Evolutionary conservation across 345 rosid genomes (phyloP).

Genomic region (Populus ilicifolia): DNA sequence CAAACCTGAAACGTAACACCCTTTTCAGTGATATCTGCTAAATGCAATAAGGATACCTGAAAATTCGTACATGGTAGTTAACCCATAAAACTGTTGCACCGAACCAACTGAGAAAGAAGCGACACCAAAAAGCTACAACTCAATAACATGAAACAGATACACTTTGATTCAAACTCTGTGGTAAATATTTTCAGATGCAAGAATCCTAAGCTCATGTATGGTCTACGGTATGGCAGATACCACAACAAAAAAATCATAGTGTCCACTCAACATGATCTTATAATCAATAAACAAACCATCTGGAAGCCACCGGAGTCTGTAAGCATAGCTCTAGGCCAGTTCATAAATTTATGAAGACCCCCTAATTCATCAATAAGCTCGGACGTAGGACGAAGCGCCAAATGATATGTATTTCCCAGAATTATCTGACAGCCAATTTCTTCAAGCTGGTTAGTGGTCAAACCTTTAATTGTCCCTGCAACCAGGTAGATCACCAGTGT

Average conservation of each 20-base stretch:
- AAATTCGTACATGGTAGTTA: background rate
- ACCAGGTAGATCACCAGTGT: constrained; percentile 19
- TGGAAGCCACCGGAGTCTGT: constrained; percentile 93
- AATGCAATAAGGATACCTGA: constrained; percentile 73
- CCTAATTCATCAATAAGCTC: constrained; percentile 74
- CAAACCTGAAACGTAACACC: constrained; percentile 75
- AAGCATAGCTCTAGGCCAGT: constrained; percentile 78
- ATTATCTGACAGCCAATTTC: constrained; percentile 86
- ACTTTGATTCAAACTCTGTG: no score
- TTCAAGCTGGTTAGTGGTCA: constrained; percentile 69
- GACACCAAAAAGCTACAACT: background rate
- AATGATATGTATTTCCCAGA: constrained; percentile 79
- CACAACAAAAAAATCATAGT: no score
- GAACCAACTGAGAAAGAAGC: background rate
- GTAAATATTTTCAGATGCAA: background rate
- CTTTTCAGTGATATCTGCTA: constrained; percentile 73
- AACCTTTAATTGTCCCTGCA: constrained; percentile 75
- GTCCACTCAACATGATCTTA: background rate
- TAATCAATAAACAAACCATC: constrained; percentile 44
- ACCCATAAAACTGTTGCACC: background rate
- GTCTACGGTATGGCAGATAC: background rate
- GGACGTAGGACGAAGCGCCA: constrained; percentile 78
- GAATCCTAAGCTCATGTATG: background rate
- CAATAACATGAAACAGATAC: background rate
- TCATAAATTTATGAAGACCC: constrained; percentile 80